Conservation (phyloP, 2,329 filamentous ascomycete species). For the Curvularia verruculosa region DNA sequence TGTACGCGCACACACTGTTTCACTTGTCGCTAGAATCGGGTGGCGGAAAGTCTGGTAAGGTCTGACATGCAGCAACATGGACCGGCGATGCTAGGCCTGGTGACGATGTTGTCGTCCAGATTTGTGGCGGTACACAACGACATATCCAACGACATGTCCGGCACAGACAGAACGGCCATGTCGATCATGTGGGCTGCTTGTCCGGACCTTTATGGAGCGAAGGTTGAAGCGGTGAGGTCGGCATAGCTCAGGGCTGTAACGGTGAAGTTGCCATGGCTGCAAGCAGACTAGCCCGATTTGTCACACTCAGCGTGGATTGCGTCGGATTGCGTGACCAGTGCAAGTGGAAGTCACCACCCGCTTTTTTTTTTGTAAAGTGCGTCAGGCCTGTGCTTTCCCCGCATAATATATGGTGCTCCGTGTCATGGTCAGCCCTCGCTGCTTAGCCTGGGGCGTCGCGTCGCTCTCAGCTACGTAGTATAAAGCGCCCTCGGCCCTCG, state of each 20-base stretch:
- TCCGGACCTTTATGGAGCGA: constrained; percentile 11
- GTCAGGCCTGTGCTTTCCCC: constrained; percentile 24
- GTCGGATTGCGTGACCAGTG: constrained; percentile 19
- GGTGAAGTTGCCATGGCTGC: constrained; percentile 7
- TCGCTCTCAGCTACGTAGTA: constrained; percentile 12
- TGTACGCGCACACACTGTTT: not conserved
- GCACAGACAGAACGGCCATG: not conserved
- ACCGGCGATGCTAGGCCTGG: not conserved
- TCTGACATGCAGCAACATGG: not conserved
- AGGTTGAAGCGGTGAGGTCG: constrained; percentile 6
- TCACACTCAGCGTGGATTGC: constrained; percentile 10
- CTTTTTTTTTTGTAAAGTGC: constrained; percentile 9
- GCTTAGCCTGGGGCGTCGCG: constrained; percentile 12
- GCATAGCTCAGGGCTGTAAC: not conserved
- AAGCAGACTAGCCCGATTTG: constrained; percentile 13
- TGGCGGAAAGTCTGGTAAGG: not conserved
- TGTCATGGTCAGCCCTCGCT: constrained; percentile 12
- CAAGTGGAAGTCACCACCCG: constrained; percentile 11
- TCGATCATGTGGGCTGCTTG: not conserved
- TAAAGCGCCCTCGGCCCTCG: constrained; percentile 22
- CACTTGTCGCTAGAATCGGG: not conserved
- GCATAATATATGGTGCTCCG: constrained; percentile 27
- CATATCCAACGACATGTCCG: no score
- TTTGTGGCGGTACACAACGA: not conserved
- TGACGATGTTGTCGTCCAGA: not conserved